Evolutionary conservation across 306 rosid species (phyloP).

Genomic region (Canavalia gladiata): DNA sequence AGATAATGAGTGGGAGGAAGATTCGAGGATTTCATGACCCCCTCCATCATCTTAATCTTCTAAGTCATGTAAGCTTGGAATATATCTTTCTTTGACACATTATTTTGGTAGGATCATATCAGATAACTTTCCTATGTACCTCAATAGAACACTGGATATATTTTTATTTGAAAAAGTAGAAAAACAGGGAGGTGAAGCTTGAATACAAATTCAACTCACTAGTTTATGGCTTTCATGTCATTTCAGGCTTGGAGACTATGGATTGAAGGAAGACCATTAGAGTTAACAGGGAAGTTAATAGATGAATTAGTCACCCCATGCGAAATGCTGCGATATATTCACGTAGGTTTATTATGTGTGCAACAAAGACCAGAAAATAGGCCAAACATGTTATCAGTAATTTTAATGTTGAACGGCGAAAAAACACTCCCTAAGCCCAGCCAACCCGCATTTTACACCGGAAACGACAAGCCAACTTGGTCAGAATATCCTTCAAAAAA

Average conservation of each 20-base stretch:
- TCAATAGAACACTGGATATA: neutral
- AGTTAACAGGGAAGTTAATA: neutral
- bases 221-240: neutral
- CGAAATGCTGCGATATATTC: neutral
- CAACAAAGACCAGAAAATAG: slow-evolving; percentile 25
- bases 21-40: neutral
- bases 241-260: slow-evolving; percentile 25
- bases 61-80: slow-evolving; percentile 4
- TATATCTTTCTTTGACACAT: neutral
- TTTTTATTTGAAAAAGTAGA: too few relatives aligned
- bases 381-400: neutral
- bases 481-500: neutral
- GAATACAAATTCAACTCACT: neutral
- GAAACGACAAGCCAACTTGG: neutral
- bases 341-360: slow-evolving; percentile 9
- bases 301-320: neutral
- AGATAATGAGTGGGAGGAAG: neutral
- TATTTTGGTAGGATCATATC: neutral
- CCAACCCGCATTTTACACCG: neutral
- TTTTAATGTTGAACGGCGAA: slow-evolving; percentile 14
- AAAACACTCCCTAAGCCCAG: neutral
- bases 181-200: too few relatives aligned
- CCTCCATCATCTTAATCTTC: slow-evolving; percentile 11
- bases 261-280: slow-evolving; percentile 18
- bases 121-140: too few relatives aligned